phyloP scores from a whole-genome alignment of 2,329 filamentous ascomycete genomes.

The Trichophyton simii region DNA sequence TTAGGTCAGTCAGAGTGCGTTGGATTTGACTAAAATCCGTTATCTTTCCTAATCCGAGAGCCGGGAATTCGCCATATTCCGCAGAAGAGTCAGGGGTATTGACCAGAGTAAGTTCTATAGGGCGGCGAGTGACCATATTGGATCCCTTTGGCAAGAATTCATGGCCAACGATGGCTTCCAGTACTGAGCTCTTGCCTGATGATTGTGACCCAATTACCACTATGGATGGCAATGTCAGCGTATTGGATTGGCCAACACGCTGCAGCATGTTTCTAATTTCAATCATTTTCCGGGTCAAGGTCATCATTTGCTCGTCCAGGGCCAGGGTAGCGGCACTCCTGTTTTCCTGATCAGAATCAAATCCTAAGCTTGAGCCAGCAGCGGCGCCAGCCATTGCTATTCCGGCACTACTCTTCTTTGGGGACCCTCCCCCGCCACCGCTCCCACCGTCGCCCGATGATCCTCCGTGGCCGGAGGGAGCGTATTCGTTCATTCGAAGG shows the following conservation, averaged over 20 bases:
- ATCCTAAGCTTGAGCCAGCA: constrained; percentile 65
- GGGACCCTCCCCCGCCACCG: constrained; percentile 21
- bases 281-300: constrained; percentile 98
- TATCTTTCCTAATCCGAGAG: constrained; percentile 76
- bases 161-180: constrained; percentile 94
- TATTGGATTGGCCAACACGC: constrained; percentile 80
- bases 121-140: constrained; percentile 94
- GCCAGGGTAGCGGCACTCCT: constrained; percentile 53
- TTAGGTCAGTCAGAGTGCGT: constrained; percentile 85
- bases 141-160: constrained; percentile 96
- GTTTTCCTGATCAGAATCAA: constrained; percentile 47
- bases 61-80: constrained; percentile 94
- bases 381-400: constrained; percentile 53
- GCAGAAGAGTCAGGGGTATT: constrained; percentile 79
- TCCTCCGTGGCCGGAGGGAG: constrained; percentile 39
- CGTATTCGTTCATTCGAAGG: constrained; percentile 49
- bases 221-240: constrained; percentile 82
- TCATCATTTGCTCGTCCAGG: constrained; percentile 97
- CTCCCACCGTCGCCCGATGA: constrained; percentile 35
- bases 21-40: constrained; percentile 81
- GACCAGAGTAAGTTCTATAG: constrained; percentile 89
- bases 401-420: constrained; percentile 43
- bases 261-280: constrained; percentile 89
- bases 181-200: constrained; percentile 91
- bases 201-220: constrained; percentile 99